phyloP scores from a whole-genome alignment of 1,284 basidiomycete species.

The Ganoderma multipileum region DNA sequence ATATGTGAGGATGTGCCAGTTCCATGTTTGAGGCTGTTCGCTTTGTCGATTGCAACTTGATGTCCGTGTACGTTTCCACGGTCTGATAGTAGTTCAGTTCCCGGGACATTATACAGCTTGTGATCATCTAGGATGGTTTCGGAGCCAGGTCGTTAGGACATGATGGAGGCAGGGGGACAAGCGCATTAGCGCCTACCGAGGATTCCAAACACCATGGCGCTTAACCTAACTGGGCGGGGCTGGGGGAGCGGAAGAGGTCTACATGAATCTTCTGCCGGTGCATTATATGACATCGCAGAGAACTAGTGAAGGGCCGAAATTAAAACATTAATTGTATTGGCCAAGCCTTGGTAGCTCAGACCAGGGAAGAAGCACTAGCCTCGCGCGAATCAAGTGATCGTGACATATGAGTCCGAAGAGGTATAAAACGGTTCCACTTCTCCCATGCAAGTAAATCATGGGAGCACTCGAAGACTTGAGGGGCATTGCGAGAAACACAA shows the following conservation, averaged over 20 bases:
- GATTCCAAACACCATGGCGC: conserved; percentile 47
- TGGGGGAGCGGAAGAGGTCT: neutral
- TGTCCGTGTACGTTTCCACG: conserved; percentile 45
- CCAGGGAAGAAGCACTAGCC: neutral
- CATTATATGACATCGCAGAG: neutral
- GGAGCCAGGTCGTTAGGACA: neutral
- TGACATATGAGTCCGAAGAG: neutral
- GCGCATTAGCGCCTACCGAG: conserved; percentile 39
- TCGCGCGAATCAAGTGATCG: conserved; percentile 5
- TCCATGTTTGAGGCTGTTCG: conserved; percentile 45
- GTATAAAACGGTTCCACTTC: neutral
- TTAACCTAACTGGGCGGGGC: neutral
- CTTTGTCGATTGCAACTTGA: conserved; percentile 43
- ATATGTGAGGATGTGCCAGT: conserved; percentile 48
- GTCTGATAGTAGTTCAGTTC: conserved; percentile 51
- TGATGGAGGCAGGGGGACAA: neutral
- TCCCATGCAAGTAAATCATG: conserved; percentile 6
- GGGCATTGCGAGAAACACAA: neutral
- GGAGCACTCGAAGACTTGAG: neutral
- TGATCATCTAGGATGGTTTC: conserved; percentile 34
- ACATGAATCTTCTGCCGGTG: too few relatives aligned
- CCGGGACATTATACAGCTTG: conserved; percentile 37
- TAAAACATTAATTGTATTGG: neutral
- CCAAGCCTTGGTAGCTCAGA: neutral
- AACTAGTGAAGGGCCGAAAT: too few relatives aligned